Evolutionary conservation across 2,329 filamentous ascomycete genomes (phyloP), one percentile per base, ranked within the genome.

Genomic region (Huntiella abstrusa): DNA sequence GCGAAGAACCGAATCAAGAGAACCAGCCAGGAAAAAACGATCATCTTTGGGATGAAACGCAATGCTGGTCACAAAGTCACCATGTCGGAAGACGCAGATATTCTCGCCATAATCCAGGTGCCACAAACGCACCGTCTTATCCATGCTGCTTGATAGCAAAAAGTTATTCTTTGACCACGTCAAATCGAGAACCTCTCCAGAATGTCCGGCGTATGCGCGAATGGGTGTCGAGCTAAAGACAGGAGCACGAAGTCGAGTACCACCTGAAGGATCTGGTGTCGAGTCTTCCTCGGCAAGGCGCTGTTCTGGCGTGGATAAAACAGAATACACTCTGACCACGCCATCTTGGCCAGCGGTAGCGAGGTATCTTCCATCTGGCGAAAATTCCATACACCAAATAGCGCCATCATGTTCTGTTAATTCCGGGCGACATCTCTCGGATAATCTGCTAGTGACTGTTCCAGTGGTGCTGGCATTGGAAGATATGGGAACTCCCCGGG

Each of bases 101-200:
- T 86, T 95, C 56, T 96, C 87, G 3, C 71, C 62, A 45, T 88
- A 72, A 57, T 75, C 88, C 51, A 91, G 70, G 61, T 98, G 91
- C 88, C 91, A 98, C 41, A 98, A 62, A 11, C 85, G 75, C 10
- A 98, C 91, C 0, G 87, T 94, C 65, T 95, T 95, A 59, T 98
- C 91, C 86, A 96, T 95, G 0, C 87, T 94, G 0, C 87, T 92
- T 3, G 88, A 95, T 12, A 98, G 68, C 22, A 98, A 62, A 54
- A 98, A 98, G 59, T 93, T 94, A 62, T 98, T 98, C 69, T 96
- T 98, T 65, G 88, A 96, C 91, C 91, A 98, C 59, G 84, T 93
- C 50, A 98, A 61, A 58, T 94, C 88, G 52, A 98, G 64, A 4
- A 98, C 77, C 54, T 92, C 87, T 12, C 81, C 79, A 0, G 75